phyloP scores from a whole-genome alignment of 1,284 basidiomycete genomes.

The Athelia psychrophila region DNA sequence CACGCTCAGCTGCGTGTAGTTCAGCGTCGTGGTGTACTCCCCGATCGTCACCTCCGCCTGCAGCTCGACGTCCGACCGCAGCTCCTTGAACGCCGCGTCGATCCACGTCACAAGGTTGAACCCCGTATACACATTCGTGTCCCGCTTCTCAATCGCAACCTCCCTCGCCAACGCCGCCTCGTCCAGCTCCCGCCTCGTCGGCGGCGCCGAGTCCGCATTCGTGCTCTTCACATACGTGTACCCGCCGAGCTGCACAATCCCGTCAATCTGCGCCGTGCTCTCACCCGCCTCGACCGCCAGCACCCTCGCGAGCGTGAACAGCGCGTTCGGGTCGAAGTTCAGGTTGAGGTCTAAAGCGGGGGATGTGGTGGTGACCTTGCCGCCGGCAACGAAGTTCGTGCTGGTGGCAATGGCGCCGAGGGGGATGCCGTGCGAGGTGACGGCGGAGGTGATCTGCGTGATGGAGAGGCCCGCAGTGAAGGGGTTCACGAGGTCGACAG shows the following conservation, averaged over 20 bases:
- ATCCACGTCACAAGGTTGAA: slow-evolving; percentile 72
- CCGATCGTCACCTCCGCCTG: slow-evolving; percentile 60
- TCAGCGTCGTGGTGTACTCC: slow-evolving; percentile 57
- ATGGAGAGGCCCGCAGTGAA: slow-evolving; percentile 64
- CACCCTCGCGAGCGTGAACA: slow-evolving; percentile 72
- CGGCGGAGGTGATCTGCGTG: slow-evolving; percentile 60
- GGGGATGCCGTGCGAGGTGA: slow-evolving; percentile 61
- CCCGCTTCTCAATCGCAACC: background rate
- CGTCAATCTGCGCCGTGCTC: slow-evolving; percentile 62
- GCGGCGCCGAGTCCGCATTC: slow-evolving; percentile 31
- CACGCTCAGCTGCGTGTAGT: slow-evolving; percentile 59
- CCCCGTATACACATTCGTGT: slow-evolving; percentile 35
- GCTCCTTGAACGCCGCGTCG: slow-evolving; percentile 60
- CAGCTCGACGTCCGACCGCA: slow-evolving; percentile 62
- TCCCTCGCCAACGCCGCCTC: too few relatives aligned
- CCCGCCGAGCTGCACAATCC: slow-evolving; percentile 68
- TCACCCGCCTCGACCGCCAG: slow-evolving; percentile 66
- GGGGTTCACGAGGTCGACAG: slow-evolving; percentile 66
- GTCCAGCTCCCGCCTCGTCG: background rate
- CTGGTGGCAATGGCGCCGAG: slow-evolving; percentile 63
- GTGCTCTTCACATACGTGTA: slow-evolving; percentile 54
- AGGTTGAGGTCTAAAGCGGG: slow-evolving; percentile 61
- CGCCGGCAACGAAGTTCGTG: slow-evolving; percentile 51
- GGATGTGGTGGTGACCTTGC: slow-evolving; percentile 56
- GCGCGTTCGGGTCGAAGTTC: slow-evolving; percentile 69